Evolutionary conservation across 1,284 basidiomycete genomes (phyloP).

Genomic region (Wolfiporia cocos): DNA sequence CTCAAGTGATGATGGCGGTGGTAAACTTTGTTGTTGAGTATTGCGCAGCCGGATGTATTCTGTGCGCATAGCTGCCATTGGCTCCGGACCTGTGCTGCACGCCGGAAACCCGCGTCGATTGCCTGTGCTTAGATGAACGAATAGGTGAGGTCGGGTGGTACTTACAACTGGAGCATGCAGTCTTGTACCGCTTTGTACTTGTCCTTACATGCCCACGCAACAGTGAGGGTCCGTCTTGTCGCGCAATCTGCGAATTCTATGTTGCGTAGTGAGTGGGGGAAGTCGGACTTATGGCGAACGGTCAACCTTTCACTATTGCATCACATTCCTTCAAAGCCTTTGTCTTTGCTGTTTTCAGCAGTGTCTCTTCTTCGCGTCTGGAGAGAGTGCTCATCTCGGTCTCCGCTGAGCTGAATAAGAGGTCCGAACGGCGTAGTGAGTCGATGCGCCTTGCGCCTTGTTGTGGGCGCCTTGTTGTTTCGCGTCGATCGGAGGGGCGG

Average conservation of each 20-base stretch:
- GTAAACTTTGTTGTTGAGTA: constrained; percentile 12
- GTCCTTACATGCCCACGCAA: constrained; percentile 77
- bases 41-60: constrained; percentile 74
- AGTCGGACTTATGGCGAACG: no score
- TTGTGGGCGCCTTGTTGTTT: no score
- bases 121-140: no score
- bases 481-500: no score
- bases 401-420: neutral
- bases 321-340: constrained; percentile 79
- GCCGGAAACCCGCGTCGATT: no score
- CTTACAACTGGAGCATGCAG: constrained; percentile 81
- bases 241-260: constrained; percentile 84
- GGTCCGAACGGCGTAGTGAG: no score
- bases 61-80: constrained; percentile 63
- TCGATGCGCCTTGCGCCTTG: no score
- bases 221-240: constrained; percentile 73
- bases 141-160: no score
- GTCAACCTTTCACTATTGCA: constrained; percentile 72
- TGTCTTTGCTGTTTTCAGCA: constrained; percentile 78
- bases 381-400: constrained; percentile 76
- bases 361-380: constrained; percentile 81
- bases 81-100: constrained; percentile 61
- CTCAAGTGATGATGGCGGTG: constrained; percentile 9
- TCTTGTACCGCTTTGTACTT: constrained; percentile 69
- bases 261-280: no score